These are phyloP conservation scores for Penicillium brasilianum DNA, from an alignment of 2,329 filamentous ascomycete species.

Conservation along the genomic window DNA sequence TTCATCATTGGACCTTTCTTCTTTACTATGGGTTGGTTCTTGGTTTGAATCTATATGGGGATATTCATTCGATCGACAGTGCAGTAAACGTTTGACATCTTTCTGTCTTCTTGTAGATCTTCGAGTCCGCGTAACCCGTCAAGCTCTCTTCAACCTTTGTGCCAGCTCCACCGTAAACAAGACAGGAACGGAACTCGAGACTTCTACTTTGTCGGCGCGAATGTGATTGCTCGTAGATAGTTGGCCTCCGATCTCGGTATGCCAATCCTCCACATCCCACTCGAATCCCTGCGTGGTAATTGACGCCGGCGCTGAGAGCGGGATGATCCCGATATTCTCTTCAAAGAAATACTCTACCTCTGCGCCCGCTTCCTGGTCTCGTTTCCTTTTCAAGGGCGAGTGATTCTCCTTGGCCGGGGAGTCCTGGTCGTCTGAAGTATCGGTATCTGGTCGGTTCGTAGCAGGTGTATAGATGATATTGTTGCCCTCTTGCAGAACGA, in stretches of 20 bases:
- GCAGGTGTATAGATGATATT: conserved; percentile 71
- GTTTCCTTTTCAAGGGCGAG: conserved; percentile 17
- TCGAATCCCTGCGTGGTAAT: conserved; percentile 82
- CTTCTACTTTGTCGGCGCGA: conserved; percentile 62
- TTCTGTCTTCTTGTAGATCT: neutral
- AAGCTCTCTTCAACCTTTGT: conserved; percentile 39
- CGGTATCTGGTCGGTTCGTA: conserved; percentile 28
- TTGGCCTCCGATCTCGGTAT: conserved; percentile 73
- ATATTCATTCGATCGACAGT: conserved; percentile 19
- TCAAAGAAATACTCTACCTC: conserved; percentile 61
- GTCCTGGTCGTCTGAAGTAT: neutral
- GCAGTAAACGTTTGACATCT: conserved; percentile 17
- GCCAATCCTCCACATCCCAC: conserved; percentile 88
- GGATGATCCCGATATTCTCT: conserved; percentile 84
- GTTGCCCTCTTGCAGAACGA: conserved; percentile 71
- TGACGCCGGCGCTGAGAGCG: conserved; percentile 75
- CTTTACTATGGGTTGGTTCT: neutral
- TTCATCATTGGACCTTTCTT: conserved; percentile 1
- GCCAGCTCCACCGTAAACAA: conserved; percentile 75
- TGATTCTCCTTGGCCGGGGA: neutral
- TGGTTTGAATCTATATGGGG: conserved; percentile 20
- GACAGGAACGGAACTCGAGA: conserved; percentile 68
- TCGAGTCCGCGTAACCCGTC: neutral
- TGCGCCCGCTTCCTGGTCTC: neutral
- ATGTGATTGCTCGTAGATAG: conserved; percentile 84